Percentiles rank a stretch among this genome's conserved stretches.
Conservation (phyloP, 2,329 filamentous ascomycete species). For the Phialocephala sp. region DNA sequence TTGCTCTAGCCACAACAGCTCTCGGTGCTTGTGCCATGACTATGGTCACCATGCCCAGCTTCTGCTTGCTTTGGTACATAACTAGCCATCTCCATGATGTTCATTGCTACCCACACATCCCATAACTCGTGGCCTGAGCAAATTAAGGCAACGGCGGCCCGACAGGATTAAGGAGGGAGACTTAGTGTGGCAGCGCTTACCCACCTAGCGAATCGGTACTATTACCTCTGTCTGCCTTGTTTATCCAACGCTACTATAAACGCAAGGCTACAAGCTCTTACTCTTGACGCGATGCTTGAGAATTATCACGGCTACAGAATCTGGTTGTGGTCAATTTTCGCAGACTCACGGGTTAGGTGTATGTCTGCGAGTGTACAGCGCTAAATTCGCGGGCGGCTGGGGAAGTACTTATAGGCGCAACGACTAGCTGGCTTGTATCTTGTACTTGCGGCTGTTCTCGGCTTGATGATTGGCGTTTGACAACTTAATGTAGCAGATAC, state of each 20-base stretch:
- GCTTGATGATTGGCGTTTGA: too few relatives aligned
- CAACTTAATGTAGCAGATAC: too few relatives aligned
- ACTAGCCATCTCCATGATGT: too few relatives aligned
- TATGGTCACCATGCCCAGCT: neutral
- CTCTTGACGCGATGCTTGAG: neutral
- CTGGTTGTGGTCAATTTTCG: neutral
- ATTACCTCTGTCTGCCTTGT: neutral
- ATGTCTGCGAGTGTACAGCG: neutral
- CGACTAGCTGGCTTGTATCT: neutral
- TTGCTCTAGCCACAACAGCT: neutral
- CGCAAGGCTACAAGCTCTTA: neutral
- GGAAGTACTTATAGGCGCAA: slow-evolving; percentile 3
- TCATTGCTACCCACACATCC: neutral
- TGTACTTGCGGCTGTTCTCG: neutral
- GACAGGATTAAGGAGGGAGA: neutral
- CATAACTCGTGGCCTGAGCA: neutral
- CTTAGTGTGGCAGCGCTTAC: neutral
- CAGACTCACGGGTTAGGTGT: neutral
- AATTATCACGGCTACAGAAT: neutral
- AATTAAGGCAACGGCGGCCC: neutral
- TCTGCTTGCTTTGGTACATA: neutral
- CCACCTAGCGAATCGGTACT: neutral
- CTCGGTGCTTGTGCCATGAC: neutral
- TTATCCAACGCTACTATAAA: slow-evolving; percentile 1
- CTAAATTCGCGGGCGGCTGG: neutral